These are phyloP conservation scores for Kuraishia capsulata DNA, from an alignment of 805 yeast genomes.

Conservation along the genomic window DNA sequence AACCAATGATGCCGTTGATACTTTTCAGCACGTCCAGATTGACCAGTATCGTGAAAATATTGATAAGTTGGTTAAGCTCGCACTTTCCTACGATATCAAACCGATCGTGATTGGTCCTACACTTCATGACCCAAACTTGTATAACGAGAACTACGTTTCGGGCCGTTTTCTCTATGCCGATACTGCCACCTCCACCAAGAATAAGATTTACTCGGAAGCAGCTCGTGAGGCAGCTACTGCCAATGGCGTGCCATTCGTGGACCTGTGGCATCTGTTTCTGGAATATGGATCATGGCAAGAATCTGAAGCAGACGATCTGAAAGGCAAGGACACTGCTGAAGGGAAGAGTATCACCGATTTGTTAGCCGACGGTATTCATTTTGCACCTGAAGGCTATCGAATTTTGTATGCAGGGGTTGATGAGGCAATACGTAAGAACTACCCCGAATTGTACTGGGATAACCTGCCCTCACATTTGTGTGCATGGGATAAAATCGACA, in stretches of 20 bases:
- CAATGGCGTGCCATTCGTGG: slow-evolving; percentile 46
- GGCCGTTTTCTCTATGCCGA: slow-evolving; percentile 25
- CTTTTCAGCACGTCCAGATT: slow-evolving; percentile 34
- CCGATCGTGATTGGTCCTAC: slow-evolving; percentile 59
- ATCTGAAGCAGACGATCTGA: not conserved
- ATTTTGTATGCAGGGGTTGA: slow-evolving; percentile 24
- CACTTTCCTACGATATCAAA: slow-evolving; percentile 32
- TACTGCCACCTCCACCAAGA: slow-evolving; percentile 34
- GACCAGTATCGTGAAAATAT: slow-evolving; percentile 41
- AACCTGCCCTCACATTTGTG: slow-evolving; percentile 9
- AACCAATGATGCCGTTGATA: slow-evolving; percentile 59
- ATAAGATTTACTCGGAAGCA: slow-evolving; percentile 41
- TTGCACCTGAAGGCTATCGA: slow-evolving; percentile 26
- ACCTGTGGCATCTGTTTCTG: slow-evolving; percentile 37
- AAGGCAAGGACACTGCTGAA: not conserved
- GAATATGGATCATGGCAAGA: slow-evolving; percentile 19
- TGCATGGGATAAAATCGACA: slow-evolving; percentile 10
- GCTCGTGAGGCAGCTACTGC: slow-evolving; percentile 35
- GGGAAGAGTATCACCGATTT: slow-evolving; percentile 5
- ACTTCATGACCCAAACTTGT: slow-evolving; percentile 29
- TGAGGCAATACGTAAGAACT: slow-evolving; percentile 19
- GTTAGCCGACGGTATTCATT: slow-evolving; percentile 37
- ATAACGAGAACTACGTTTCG: slow-evolving; percentile 25
- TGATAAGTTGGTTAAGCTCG: slow-evolving; percentile 27
- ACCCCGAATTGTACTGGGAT: slow-evolving; percentile 22